Percentiles rank a stretch among this genome's conserved stretches.
phyloP scores from a whole-genome alignment of 768 basidiomycete species.

The Crassisporium funariophilum region DNA sequence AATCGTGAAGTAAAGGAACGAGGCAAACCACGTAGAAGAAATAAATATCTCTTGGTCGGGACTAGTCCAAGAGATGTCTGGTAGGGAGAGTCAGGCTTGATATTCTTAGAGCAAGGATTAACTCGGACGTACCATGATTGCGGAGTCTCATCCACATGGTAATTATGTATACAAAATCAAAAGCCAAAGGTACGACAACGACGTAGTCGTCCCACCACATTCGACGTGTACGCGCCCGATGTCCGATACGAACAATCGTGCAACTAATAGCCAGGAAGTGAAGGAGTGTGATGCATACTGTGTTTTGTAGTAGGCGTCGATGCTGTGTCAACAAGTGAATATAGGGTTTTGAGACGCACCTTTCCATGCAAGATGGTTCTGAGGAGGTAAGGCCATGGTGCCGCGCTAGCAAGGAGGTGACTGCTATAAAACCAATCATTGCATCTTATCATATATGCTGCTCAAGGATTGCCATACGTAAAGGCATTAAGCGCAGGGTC shows the following conservation, averaged over 20 bases:
- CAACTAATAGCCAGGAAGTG: slow-evolving; percentile 18
- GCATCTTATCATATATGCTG: too few relatives aligned
- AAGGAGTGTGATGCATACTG: slow-evolving; percentile 14
- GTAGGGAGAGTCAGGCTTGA: neutral
- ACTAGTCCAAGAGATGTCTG: slow-evolving; percentile 2
- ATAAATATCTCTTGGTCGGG: neutral
- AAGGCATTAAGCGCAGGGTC: too few relatives aligned
- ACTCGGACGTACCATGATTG: slow-evolving; percentile 5
- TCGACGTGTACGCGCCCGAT: slow-evolving; percentile 13
- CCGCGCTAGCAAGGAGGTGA: too few relatives aligned
- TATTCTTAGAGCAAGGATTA: neutral
- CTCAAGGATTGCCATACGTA: too few relatives aligned
- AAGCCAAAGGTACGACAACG: slow-evolving; percentile 12
- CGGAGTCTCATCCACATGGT: slow-evolving; percentile 14
- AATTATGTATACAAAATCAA: slow-evolving; percentile 12
- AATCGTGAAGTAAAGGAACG: slow-evolving; percentile 6
- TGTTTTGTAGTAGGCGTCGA: neutral
- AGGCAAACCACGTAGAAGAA: slow-evolving; percentile 7
- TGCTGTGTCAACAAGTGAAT: neutral
- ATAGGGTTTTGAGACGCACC: slow-evolving; percentile 1
- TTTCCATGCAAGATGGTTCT: slow-evolving; percentile 14
- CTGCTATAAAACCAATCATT: too few relatives aligned
- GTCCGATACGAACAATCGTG: slow-evolving; percentile 17
- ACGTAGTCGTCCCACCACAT: slow-evolving; percentile 30
- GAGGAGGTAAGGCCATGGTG: slow-evolving; percentile 6